phyloP scores from a whole-genome alignment of 352 stramenopile species.

The Pythium aquatile region DNA sequence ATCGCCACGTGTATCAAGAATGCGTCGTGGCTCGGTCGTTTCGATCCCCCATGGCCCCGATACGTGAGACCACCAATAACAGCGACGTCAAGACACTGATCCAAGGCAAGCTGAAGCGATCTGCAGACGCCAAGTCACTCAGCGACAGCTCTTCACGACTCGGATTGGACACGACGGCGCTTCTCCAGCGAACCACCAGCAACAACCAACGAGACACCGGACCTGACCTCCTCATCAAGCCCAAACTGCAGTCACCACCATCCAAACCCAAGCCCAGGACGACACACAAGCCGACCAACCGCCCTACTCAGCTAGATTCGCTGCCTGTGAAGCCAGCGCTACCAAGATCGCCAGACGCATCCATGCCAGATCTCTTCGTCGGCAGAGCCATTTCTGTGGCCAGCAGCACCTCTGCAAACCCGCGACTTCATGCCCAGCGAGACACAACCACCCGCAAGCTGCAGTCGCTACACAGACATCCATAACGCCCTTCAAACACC shows the following conservation, averaged over 20 bases:
- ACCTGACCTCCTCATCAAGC: conserved; percentile 1
- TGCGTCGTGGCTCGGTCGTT: conserved; percentile 48
- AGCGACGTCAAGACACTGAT: conserved; percentile 13
- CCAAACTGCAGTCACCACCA: neutral
- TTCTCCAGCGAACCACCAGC: neutral
- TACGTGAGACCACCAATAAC: neutral
- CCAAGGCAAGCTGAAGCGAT: conserved; percentile 21
- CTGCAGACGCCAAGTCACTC: conserved; percentile 7
- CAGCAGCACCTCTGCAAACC: neutral
- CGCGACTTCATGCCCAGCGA: neutral
- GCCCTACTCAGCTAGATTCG: conserved; percentile 9
- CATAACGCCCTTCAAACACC: neutral
- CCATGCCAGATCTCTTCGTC: conserved; percentile 2
- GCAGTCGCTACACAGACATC: neutral
- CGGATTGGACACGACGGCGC: neutral
- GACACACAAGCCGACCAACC: neutral
- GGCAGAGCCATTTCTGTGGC: neutral
- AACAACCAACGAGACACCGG: conserved; percentile 7
- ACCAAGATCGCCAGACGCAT: neutral
- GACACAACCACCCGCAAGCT: conserved; percentile 1
- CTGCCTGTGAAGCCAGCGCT: neutral
- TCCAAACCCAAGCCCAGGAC: conserved; percentile 7
- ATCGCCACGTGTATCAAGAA: conserved; percentile 34
- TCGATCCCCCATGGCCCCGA: neutral
- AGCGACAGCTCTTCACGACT: conserved; percentile 7